Percentiles rank a stretch among this genome's conserved stretches.
Evolutionary conservation across 306 rosid species (phyloP).

Genomic region (Amphicarpaea edgeworthii): DNA sequence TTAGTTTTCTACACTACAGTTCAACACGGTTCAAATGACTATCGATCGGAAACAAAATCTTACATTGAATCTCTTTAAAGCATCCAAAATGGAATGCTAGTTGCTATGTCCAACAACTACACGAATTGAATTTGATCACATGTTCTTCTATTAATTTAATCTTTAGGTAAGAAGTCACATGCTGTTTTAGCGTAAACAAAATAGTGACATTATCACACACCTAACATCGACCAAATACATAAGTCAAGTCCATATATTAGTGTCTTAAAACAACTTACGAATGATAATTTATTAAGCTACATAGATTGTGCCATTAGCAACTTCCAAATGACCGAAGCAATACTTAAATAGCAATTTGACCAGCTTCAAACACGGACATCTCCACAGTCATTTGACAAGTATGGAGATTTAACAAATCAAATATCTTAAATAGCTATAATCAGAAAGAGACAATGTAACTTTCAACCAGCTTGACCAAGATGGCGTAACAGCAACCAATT

Average conservation of each 20-base stretch:
- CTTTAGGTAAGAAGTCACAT: conserved; percentile 22
- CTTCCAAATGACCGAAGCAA: background rate
- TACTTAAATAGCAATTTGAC: conserved; percentile 11
- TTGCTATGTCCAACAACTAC: background rate
- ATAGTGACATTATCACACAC: background rate
- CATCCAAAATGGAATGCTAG: background rate
- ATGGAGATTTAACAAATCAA: conserved; percentile 10
- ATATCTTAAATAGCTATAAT: background rate
- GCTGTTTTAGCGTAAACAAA: conserved; percentile 8
- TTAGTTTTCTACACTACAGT: background rate
- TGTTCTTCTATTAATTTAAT: conserved; percentile 1
- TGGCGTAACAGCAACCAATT: conserved; percentile 20
- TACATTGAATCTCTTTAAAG: background rate
- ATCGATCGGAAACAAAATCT: background rate
- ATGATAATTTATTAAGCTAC: background rate
- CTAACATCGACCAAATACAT: conserved; percentile 25
- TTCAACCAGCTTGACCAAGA: conserved; percentile 33
- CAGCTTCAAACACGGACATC: conserved; percentile 3
- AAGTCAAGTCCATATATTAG: conserved; percentile 7
- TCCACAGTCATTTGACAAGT: background rate
- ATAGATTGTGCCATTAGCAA: background rate
- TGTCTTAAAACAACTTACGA: conserved; percentile 5
- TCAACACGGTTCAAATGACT: conserved; percentile 13
- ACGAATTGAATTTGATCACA: background rate
- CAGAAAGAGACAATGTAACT: conserved; percentile 33